Base-by-base conservation (phyloP, 768 basidiomycete genomes). In the Filobasidium wieringae region DNA sequence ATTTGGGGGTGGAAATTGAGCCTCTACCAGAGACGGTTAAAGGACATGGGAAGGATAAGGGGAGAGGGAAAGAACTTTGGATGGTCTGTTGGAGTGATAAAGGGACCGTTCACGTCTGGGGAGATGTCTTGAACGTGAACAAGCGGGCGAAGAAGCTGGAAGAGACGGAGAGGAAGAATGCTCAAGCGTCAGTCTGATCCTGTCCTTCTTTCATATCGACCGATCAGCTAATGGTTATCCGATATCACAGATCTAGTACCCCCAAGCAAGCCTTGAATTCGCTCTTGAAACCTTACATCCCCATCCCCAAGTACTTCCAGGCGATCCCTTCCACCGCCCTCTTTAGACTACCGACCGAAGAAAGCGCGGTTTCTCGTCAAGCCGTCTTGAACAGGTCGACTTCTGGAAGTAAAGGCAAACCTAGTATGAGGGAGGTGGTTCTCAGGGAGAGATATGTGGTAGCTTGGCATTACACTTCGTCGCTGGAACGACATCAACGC, bases 51-150 rank as follows among this genome's bases (percentile, higher is more conserved):
- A n/a, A n/a, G 14, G 60, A 60, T 1, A 56, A 59, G 39, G 36
- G 27, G 29, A 27, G 22, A 29, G 43, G 63, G 30, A 55, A 58
- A n/a, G 60, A 58, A 36, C 27, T 49, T 40, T 33, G 64, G 41
- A 56, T 75, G 5, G 69, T 67, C 3, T 71, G 64, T 14, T 73
- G 74, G 74, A 74, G 72, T 50, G 74, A 75, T 61, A 75, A 75
- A 55, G 74, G 74, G 3, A 75, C 72, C 14, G 60, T 75, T 8
- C 74, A 75, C 59, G 66, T 74, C n/a, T 70, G 71, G 68, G 60
- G 56, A n/a, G 37, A 57, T 43, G 58, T 58, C 0, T 31, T 58
- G 27, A 40, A 40, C 12, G 24, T 8, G 63, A 66, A 55, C 65
- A 65, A 40, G 37, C 27, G 14, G 34, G 22, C 36, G 41, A 40